Base-by-base conservation (phyloP, 169 alveolate genomes). In the Perkinsus chesapeaki region DNA sequence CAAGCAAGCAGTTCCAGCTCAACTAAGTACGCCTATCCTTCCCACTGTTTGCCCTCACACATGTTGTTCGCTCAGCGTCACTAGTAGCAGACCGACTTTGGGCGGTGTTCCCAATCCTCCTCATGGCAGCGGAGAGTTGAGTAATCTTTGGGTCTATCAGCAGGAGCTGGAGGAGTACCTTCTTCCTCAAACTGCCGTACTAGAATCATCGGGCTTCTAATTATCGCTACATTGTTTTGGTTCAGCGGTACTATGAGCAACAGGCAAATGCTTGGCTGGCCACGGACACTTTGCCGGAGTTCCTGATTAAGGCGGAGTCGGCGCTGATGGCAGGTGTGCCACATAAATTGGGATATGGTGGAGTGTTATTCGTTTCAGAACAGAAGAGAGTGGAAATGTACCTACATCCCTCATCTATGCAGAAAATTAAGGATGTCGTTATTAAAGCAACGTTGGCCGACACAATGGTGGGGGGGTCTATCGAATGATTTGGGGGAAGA, bases 81-180 rank as follows among this genome's bases (percentile, higher is more conserved):
- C 23, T 43, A 9, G 23, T 43, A 60, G 27, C 82, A 27, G 82
- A 12, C 82, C 82, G 12, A 60, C 36, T 34, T 34, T 60, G 31
- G 82, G 82, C 12, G 82, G 37, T 60, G 82, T 34, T 34, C 82
- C n/a, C n/a, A n/a, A n/a, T n/a, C n/a, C 82, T 7, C 1, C 36
- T 16, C 82, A 60, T 1, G 82, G 31, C 27, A 60, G 27, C 23
- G 91, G 12, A 0, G 47, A 73, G n/a, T 39, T 73, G 27, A 73
- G 91, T 27, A 38, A 19, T 16, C 27, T 73, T 19, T 38, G 37
- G 93, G 60, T 94, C 19, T 94, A 94, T 91, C 94, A 91, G 92
- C 94, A 94, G 9, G 95, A 94, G 92, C 91, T 94, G 91, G 95
- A 94, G 92, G 95, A 93, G 39, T 82, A 43, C 91, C 94, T 94